A percentile compares a stretch with the other conserved stretches of the same genome.
These are phyloP conservation scores for Corchorus capsularis DNA, from an alignment of 345 rosid species.

Conservation along the genomic window DNA sequence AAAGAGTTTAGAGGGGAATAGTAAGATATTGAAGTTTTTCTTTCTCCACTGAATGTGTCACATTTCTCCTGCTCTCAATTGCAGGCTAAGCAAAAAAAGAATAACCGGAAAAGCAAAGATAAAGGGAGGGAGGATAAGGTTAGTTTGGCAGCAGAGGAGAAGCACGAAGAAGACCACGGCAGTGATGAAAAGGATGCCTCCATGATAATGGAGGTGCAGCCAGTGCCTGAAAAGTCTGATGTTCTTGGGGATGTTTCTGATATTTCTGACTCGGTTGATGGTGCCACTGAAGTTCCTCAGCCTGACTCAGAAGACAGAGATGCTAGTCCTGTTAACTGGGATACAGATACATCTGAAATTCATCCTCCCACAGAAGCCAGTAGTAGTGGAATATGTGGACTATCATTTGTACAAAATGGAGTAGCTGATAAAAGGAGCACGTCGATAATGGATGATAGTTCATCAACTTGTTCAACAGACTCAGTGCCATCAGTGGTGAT, in stretches of 20 bases:
- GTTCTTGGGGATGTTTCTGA: conserved; percentile 74
- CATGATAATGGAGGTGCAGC: conserved; percentile 43
- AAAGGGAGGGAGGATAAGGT: conserved; percentile 74
- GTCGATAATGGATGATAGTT: conserved; percentile 81
- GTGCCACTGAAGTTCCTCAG: conserved; percentile 60
- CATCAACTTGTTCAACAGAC: conserved; percentile 87
- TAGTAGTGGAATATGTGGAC: conserved; percentile 53
- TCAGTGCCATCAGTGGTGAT: conserved; percentile 65
- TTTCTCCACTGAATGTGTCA: neutral
- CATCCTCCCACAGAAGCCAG: conserved; percentile 58
- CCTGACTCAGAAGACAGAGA: conserved; percentile 88
- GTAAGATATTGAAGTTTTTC: neutral
- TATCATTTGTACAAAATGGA: conserved; percentile 66
- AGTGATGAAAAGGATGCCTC: conserved; percentile 50
- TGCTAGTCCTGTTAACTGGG: conserved; percentile 77
- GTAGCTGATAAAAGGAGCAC: conserved; percentile 56
- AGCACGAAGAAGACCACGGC: conserved; percentile 43
- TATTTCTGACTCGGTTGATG: conserved; percentile 75
- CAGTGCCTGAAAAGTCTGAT: conserved; percentile 63
- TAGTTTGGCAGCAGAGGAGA: conserved; percentile 34
- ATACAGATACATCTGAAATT: conserved; percentile 76
- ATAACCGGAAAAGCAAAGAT: conserved; percentile 79
- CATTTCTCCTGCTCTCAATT: conserved; percentile 7
- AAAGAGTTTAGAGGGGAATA: neutral
- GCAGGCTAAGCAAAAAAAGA: conserved; percentile 87